These are phyloP conservation scores for Phylloporus sp. DNA, from an alignment of 768 basidiomycete genomes.

Conservation along the genomic window DNA sequence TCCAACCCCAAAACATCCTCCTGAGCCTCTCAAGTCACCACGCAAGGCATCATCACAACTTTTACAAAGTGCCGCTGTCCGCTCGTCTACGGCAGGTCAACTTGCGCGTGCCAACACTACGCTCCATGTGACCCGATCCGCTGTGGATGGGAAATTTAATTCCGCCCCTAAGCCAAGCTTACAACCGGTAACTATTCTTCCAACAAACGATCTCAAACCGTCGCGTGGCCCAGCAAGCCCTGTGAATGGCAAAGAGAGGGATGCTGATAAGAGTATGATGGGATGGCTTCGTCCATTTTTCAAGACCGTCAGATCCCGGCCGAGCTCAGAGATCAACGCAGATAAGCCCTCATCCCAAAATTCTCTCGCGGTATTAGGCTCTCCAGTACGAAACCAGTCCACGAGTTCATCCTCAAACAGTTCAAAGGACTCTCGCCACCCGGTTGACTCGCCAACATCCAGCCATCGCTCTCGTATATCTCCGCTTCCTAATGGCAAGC, in stretches of 20 bases:
- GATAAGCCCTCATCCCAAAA: slow-evolving; percentile 15
- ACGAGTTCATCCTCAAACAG: slow-evolving; percentile 20
- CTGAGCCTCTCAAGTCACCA: slow-evolving; percentile 20
- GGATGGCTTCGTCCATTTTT: slow-evolving; percentile 29
- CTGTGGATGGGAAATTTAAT: slow-evolving; percentile 23
- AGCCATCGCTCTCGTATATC: slow-evolving; percentile 4
- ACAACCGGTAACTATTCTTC: slow-evolving; percentile 14
- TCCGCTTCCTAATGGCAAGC: slow-evolving; percentile 14
- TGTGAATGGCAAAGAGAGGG: slow-evolving; percentile 30
- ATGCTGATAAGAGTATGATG: slow-evolving; percentile 39
- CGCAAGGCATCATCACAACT: slow-evolving; percentile 19
- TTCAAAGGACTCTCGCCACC: slow-evolving; percentile 24
- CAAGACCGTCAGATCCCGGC: slow-evolving; percentile 21
- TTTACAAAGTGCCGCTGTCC: slow-evolving; percentile 16
- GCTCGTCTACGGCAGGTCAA: slow-evolving; percentile 11
- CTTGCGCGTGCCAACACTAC: slow-evolving; percentile 16
- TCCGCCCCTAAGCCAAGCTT: slow-evolving; percentile 4
- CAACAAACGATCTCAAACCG: slow-evolving; percentile 21
- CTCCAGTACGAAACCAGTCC: slow-evolving; percentile 23
- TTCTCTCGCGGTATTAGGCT: slow-evolving; percentile 6
- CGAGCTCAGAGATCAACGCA: slow-evolving; percentile 16
- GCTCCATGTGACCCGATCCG: slow-evolving; percentile 22
- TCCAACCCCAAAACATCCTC: slow-evolving; percentile 16
- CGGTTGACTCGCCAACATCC: slow-evolving; percentile 16
- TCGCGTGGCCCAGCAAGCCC: slow-evolving; percentile 30